Conservation (phyloP, 441 rosid species). For the Hura crepitans region DNA sequence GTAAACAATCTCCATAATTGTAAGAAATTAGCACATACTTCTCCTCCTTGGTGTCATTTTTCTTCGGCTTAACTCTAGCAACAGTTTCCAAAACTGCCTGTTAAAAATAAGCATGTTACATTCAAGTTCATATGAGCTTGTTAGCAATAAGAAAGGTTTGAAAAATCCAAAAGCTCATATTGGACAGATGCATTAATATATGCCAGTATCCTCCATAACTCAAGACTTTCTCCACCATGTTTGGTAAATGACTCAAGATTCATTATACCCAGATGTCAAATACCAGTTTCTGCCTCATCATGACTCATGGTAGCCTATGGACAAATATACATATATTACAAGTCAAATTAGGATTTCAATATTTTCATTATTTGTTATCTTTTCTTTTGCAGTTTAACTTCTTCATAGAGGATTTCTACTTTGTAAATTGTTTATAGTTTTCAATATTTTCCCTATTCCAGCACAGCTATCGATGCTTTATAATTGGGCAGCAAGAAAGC, state of each 20-base stretch:
- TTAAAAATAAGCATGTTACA: slow-evolving; percentile 29
- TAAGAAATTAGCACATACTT: slow-evolving; percentile 50
- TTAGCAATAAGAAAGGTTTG: not conserved
- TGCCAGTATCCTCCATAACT: not conserved
- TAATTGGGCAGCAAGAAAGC: no score
- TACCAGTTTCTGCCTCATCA: not conserved
- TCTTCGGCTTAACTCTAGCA: slow-evolving; percentile 81
- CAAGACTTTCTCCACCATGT: not conserved
- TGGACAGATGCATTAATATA: slow-evolving; percentile 6
- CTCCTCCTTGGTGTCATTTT: slow-evolving; percentile 90
- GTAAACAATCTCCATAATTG: not conserved
- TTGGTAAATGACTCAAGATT: not conserved
- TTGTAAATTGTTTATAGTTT: no score
- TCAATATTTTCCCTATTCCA: no score
- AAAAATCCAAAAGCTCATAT: not conserved
- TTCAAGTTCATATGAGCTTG: slow-evolving; percentile 7
- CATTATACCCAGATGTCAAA: not conserved
- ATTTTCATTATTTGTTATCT: no score
- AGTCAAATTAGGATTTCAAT: no score
- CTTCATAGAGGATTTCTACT: no score
- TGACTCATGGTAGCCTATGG: not conserved
- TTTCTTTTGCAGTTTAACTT: no score
- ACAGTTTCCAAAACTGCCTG: slow-evolving; percentile 97
- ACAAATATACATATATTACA: no score
- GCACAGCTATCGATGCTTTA: no score